These are phyloP conservation scores for Colletotrichum musicola DNA, from an alignment of 2,329 filamentous ascomycete species.

Conservation along the genomic window DNA sequence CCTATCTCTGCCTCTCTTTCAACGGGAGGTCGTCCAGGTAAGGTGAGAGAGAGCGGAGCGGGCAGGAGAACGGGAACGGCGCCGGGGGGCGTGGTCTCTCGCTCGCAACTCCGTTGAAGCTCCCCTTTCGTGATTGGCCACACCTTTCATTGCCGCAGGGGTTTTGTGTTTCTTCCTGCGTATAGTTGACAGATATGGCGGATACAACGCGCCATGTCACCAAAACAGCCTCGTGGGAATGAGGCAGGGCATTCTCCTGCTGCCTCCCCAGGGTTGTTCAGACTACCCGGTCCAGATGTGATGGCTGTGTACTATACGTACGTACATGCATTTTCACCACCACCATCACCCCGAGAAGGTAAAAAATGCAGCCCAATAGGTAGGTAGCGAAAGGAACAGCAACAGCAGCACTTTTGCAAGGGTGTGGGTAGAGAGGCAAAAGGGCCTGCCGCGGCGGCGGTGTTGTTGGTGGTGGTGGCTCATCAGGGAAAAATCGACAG, in stretches of 20 bases:
- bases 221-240: constrained; percentile 28
- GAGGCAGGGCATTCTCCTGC: constrained; percentile 18
- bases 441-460: too few relatives aligned
- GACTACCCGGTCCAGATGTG: not conserved
- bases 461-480: constrained; percentile 26
- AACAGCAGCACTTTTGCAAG: too few relatives aligned
- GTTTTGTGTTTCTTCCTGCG: too few relatives aligned
- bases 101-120: not conserved
- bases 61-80: not conserved
- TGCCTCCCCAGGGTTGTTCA: not conserved
- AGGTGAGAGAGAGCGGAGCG: constrained; percentile 9
- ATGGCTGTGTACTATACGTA: too few relatives aligned
- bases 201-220: constrained; percentile 4
- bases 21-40: constrained; percentile 12
- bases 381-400: too few relatives aligned
- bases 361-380: too few relatives aligned
- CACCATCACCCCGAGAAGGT: too few relatives aligned
- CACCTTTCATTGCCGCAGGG: too few relatives aligned
- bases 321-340: too few relatives aligned
- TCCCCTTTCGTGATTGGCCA: not conserved
- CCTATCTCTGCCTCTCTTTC: too few relatives aligned
- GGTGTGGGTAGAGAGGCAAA: too few relatives aligned
- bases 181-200: too few relatives aligned
- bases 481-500: constrained; percentile 24
- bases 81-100: not conserved